Base-by-base conservation (phyloP, 1,139 yeast genomes). In the Yamadazyma diospyri region DNA sequence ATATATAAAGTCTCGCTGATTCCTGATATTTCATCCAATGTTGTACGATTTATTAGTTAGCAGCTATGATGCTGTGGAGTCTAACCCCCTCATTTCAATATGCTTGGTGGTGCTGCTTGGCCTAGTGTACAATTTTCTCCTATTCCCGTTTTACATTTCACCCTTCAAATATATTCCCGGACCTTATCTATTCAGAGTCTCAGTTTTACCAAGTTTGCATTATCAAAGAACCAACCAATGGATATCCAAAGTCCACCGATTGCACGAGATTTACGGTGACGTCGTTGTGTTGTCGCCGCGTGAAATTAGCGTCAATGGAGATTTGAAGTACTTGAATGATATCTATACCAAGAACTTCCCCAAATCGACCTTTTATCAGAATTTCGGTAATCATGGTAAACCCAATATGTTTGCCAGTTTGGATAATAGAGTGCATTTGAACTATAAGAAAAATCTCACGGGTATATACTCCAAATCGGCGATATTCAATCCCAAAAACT, bases 161-260 rank as follows among this genome's bases (percentile, higher is more conserved):
- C 81, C 83, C 10, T 50, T 81, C 7, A 55, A 72, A 27, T 38
- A 53, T 13, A 51, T 81, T 4, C 88, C 88, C 0, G 88, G 88
- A 0, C 88, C 88, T 0, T 63, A 61, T 34, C 45, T 70, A 10
- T 68, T 78, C 41, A 64, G 81, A 17, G 36, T 57, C 2, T 58
- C 81, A 1, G 52, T 54, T 18, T 53, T 69, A 20, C 75, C 73
- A 45, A 66, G 74, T 10, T 60, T 77, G 21, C 71, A 75, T 40
- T 64, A 63, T 31, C 78, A 81, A 36, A 65, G 83, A 57, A 56
- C 57, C 4, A 76, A 72, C 34, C 51, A 63, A 30, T 70, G 88
- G 61, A 76, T 78, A 36, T 46, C 56, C 12, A 59, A 56, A 16
- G 73, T 80, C 2, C 72, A 78, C 35, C 34, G 51, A 2, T 57